phyloP scores from a whole-genome alignment of 2,329 filamentous ascomycete genomes.

The Mycosphaerella arachidis region DNA sequence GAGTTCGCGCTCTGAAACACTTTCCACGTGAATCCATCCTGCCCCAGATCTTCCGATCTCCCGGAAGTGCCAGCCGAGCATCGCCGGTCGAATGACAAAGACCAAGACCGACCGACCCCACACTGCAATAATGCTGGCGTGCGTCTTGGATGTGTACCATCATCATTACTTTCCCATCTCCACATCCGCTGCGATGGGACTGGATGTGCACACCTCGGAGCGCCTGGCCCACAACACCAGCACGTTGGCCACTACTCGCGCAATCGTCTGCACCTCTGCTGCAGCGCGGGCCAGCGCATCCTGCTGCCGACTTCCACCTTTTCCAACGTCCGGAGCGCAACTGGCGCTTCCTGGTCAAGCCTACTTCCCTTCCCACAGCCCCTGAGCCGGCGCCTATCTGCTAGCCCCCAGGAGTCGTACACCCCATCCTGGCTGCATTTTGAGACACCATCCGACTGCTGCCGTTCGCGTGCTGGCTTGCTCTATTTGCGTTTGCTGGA shows the following conservation, averaged over 20 bases:
- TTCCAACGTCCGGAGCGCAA: slow-evolving; percentile 9
- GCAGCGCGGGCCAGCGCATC: slow-evolving; percentile 5
- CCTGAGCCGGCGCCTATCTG: slow-evolving; percentile 24
- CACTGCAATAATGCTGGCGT: slow-evolving; percentile 6
- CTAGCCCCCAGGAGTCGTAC: slow-evolving; percentile 20
- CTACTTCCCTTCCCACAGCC: slow-evolving; percentile 15
- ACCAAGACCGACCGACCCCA: too few species aligned
- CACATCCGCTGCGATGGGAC: not conserved
- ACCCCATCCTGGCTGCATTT: slow-evolving; percentile 18
- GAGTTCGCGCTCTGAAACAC: not conserved
- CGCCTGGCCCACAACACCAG: not conserved
- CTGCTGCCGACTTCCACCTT: slow-evolving; percentile 7
- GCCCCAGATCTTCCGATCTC: not conserved
- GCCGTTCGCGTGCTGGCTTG: slow-evolving; percentile 3
- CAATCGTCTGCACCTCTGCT: slow-evolving; percentile 4
- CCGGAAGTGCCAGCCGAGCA: not conserved
- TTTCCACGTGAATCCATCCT: not conserved
- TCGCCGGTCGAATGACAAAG: not conserved
- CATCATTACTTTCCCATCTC: not conserved
- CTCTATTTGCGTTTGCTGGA: slow-evolving; percentile 13
- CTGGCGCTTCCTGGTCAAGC: slow-evolving; percentile 12
- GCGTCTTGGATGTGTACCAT: slow-evolving; percentile 1
- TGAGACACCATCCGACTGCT: slow-evolving; percentile 21
- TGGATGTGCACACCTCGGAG: not conserved
- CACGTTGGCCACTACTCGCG: slow-evolving; percentile 3